Evolutionary conservation across 1,284 basidiomycete genomes (phyloP).

Genomic region (Papiliotrema flavescens): DNA sequence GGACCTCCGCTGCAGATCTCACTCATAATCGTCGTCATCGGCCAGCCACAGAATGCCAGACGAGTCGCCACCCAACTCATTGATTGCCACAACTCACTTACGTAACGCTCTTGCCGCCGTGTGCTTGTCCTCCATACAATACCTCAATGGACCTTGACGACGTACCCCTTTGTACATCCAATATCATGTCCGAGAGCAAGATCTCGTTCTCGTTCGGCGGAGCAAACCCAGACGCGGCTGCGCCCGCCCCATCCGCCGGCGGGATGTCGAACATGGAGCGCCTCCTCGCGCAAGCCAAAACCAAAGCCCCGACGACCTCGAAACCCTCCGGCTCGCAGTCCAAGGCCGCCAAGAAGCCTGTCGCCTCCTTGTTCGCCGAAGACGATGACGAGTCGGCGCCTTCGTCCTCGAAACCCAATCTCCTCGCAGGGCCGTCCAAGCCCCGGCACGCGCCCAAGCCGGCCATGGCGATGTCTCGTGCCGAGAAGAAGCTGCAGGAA

Average conservation of each 20-base stretch:
- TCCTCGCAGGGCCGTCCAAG: conserved; percentile 11
- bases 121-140: background rate
- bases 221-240: background rate
- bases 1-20: too few relatives aligned
- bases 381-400: conserved; percentile 25
- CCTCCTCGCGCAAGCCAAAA: conserved; percentile 37
- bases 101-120: background rate
- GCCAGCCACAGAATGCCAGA: background rate
- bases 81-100: background rate
- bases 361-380: conserved; percentile 1
- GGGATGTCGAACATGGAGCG: conserved; percentile 37
- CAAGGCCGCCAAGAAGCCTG: background rate
- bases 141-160: too few relatives aligned
- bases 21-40: background rate
- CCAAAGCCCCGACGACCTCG: conserved; percentile 4
- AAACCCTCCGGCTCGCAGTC: background rate
- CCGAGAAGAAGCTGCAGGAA: conserved; percentile 51
- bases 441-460: conserved; percentile 12
- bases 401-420: conserved; percentile 4
- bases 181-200: conserved; percentile 24
- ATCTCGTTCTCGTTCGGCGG: conserved; percentile 43
- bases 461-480: conserved; percentile 27
- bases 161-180: background rate
- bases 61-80: background rate
- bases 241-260: conserved; percentile 1